Evolutionary conservation across 257 asterid genomes (phyloP).

Genomic region (Echites panduratus): DNA sequence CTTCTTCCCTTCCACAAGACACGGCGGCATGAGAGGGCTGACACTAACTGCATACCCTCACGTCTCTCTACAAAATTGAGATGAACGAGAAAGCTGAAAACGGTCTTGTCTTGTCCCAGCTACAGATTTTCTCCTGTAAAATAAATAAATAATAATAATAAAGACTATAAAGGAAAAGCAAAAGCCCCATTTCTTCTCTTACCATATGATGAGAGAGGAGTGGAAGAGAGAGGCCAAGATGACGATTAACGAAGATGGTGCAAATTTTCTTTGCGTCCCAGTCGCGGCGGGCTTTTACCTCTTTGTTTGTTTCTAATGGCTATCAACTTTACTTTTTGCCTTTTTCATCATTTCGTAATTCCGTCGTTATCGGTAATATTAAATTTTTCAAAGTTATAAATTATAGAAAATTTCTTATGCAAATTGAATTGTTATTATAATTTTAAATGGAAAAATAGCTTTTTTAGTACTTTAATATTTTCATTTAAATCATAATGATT

Average conservation of each 20-base stretch:
- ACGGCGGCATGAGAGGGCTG: slow-evolving; percentile 28
- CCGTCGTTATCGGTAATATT: neutral
- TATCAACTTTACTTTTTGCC: neutral
- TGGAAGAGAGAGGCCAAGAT: neutral
- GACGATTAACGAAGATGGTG: neutral
- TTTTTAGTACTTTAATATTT: too few relatives aligned
- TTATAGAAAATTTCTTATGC: too few relatives aligned
- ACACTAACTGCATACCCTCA: neutral
- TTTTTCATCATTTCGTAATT: slow-evolving; percentile 5
- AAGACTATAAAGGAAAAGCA: neutral
- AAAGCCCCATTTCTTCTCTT: neutral
- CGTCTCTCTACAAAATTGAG: neutral
- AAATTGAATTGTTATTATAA: too few relatives aligned
- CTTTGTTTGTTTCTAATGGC: neutral
- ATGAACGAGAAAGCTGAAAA: neutral
- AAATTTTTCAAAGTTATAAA: neutral
- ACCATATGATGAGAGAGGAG: neutral
- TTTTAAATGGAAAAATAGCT: too few relatives aligned
- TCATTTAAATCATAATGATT: too few relatives aligned
- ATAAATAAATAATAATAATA: neutral
- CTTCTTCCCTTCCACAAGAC: slow-evolving; percentile 27
- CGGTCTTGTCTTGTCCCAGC: neutral
- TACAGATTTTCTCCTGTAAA: neutral
- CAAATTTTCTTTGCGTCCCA: neutral
- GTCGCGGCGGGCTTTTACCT: neutral